Evolutionary conservation across 139 green algal genomes (phyloP).

Genomic region (Chlamydomonas incerta): DNA sequence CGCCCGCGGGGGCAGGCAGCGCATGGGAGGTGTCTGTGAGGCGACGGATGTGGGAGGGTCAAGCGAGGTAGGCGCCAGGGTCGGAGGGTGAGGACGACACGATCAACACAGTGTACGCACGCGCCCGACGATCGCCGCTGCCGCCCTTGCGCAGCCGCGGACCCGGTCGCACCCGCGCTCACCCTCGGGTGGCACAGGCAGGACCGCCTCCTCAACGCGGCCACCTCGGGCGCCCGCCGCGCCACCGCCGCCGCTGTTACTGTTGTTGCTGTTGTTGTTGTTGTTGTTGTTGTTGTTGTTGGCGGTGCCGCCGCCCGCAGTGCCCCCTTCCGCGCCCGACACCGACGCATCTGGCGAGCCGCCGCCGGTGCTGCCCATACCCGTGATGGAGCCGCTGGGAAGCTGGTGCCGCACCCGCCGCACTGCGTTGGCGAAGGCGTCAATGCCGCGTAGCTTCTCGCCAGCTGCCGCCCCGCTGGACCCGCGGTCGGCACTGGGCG

Average conservation of each 20-base stretch:
- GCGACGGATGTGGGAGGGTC: too few species aligned
- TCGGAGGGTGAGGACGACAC: too few species aligned
- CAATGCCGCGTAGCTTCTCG: background rate
- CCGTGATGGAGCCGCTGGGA: background rate
- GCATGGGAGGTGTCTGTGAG: slow-evolving; percentile 3
- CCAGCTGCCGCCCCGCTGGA: too few species aligned
- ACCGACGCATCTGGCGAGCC: background rate
- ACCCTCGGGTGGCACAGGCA: slow-evolving; percentile 13
- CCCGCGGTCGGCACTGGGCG: too few species aligned
- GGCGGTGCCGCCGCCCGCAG: background rate
- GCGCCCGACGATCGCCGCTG: too few species aligned
- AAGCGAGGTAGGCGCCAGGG: too few species aligned
- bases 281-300: background rate
- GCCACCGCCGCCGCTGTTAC: background rate
- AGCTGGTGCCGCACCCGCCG: background rate
- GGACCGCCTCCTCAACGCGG: slow-evolving; percentile 20
- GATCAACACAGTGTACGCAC: too few species aligned
- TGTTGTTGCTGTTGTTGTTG: background rate
- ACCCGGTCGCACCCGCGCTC: background rate
- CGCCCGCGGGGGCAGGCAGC: slow-evolving; percentile 18
- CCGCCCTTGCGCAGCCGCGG: too few species aligned
- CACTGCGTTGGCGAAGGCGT: slow-evolving; percentile 8
- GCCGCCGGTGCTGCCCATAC: background rate
- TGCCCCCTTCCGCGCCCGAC: background rate
- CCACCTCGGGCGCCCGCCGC: background rate